Evolutionary conservation across 2,329 filamentous ascomycete species (phyloP).

Genomic region (Phoma sp.): DNA sequence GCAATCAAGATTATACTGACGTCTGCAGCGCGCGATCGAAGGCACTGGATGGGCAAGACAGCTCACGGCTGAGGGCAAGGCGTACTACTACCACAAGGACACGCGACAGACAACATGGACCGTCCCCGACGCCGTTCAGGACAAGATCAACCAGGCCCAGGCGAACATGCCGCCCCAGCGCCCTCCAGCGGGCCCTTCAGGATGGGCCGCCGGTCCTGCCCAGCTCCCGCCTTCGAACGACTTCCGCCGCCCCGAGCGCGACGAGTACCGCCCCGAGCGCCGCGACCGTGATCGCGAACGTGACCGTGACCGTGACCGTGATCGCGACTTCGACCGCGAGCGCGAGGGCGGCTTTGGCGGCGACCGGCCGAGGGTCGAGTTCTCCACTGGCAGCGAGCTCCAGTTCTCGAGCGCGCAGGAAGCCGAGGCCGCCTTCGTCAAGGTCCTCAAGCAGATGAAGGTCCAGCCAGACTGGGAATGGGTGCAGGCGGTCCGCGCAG

Average conservation of each 20-base stretch:
- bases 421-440: constrained; percentile 90
- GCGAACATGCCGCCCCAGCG: constrained; percentile 52
- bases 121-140: constrained; percentile 74
- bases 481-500: constrained; percentile 85
- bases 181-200: constrained; percentile 49
- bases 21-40: constrained; percentile 73
- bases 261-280: constrained; percentile 38
- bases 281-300: constrained; percentile 44
- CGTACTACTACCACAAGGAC: constrained; percentile 93
- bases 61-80: constrained; percentile 80
- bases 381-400: constrained; percentile 60
- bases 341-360: constrained; percentile 55
- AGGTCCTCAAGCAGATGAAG: constrained; percentile 82
- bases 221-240: constrained; percentile 50
- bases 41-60: constrained; percentile 94
- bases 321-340: constrained; percentile 55
- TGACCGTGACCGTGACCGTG: constrained; percentile 32
- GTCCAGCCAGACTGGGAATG: constrained; percentile 93
- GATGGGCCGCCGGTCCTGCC: constrained; percentile 66
- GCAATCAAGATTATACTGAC: constrained; percentile 16
- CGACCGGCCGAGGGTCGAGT: constrained; percentile 42
- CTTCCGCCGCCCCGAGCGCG: constrained; percentile 39
- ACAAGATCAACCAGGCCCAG: constrained; percentile 80
- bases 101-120: constrained; percentile 94
- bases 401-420: constrained; percentile 69